Evolutionary conservation across 2,329 filamentous ascomycete species (phyloP).

Genomic region (Didymella arachidicola): DNA sequence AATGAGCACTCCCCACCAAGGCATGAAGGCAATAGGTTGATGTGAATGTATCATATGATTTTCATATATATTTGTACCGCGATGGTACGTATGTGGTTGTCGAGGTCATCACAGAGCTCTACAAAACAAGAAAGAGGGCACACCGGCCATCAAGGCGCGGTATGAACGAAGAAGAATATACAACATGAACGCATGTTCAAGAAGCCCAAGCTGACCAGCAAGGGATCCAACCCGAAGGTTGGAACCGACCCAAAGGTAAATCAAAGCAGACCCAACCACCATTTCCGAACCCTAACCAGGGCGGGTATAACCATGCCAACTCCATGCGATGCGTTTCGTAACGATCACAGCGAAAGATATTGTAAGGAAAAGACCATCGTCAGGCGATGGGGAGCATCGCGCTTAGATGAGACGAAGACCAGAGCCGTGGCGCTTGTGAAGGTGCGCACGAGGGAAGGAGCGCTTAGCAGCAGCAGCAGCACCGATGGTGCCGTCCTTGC

Average conservation of each 20-base stretch:
- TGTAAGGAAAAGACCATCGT: conserved; percentile 14
- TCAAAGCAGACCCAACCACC: conserved; percentile 28
- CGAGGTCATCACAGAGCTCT: conserved; percentile 20
- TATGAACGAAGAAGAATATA: conserved; percentile 23
- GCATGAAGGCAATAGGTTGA: neutral
- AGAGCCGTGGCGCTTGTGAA: conserved; percentile 41
- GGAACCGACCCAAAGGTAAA: conserved; percentile 25
- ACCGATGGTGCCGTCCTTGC: conserved; percentile 45
- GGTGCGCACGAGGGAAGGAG: conserved; percentile 38
- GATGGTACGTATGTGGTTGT: conserved; percentile 16
- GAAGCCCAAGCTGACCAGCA: conserved; percentile 14
- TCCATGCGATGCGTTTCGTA: conserved; percentile 34
- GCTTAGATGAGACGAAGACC: conserved; percentile 31
- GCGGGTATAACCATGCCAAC: conserved; percentile 29
- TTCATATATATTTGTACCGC: conserved; percentile 12
- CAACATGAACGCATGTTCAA: conserved; percentile 13
- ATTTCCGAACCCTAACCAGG: conserved; percentile 21
- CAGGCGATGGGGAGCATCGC: conserved; percentile 8
- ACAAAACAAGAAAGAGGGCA: conserved; percentile 14
- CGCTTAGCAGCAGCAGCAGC: conserved; percentile 29
- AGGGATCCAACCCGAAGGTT: conserved; percentile 18
- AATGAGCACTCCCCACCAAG: neutral
- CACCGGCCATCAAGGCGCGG: conserved; percentile 18
- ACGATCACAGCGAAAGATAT: conserved; percentile 18
- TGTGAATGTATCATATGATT: conserved; percentile 15